Conservation (phyloP, 495 filamentous ascomycete species). For the Physcia stellaris region DNA sequence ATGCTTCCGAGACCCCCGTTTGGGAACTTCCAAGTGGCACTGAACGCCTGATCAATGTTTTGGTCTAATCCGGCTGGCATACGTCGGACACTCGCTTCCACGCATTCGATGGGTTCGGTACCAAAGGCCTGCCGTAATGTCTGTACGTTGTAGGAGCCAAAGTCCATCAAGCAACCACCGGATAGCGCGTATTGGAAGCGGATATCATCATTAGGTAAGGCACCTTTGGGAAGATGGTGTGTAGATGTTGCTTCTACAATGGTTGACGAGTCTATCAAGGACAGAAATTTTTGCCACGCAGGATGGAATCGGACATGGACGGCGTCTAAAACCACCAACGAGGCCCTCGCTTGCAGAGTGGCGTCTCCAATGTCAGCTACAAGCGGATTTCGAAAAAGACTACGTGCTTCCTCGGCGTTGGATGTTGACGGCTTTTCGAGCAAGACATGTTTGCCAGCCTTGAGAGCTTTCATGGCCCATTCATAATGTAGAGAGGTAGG, state of each 20-base stretch:
- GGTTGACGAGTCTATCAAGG: slow-evolving; percentile 5
- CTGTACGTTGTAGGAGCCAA: slow-evolving; percentile 2
- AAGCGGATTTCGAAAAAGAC: slow-evolving; percentile 12
- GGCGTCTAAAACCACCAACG: slow-evolving; percentile 42
- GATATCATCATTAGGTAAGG: slow-evolving; percentile 32
- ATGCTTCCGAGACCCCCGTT: slow-evolving; percentile 28
- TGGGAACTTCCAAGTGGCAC: slow-evolving; percentile 28
- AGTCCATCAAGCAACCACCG: slow-evolving; percentile 34
- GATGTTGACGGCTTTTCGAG: slow-evolving; percentile 34
- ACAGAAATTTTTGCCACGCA: slow-evolving; percentile 34
- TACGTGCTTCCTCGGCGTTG: slow-evolving; percentile 25
- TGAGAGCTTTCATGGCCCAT: slow-evolving; percentile 25
- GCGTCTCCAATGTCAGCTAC: too few species aligned
- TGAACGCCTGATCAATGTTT: slow-evolving; percentile 26
- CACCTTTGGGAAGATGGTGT: neutral
- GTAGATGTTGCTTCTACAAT: neutral
- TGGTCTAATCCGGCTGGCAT: neutral
- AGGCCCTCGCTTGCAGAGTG: neutral
- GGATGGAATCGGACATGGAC: slow-evolving; percentile 45
- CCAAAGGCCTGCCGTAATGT: slow-evolving; percentile 1
- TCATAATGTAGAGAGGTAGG: slow-evolving; percentile 35
- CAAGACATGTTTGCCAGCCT: slow-evolving; percentile 34
- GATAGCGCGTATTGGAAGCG: slow-evolving; percentile 38
- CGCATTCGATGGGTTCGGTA: slow-evolving; percentile 4
- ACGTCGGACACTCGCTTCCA: neutral